Evolutionary conservation across 495 filamentous ascomycete genomes (phyloP), one percentile per base, ranked within the genome.

Genomic region (Xylaria nigripes): DNA sequence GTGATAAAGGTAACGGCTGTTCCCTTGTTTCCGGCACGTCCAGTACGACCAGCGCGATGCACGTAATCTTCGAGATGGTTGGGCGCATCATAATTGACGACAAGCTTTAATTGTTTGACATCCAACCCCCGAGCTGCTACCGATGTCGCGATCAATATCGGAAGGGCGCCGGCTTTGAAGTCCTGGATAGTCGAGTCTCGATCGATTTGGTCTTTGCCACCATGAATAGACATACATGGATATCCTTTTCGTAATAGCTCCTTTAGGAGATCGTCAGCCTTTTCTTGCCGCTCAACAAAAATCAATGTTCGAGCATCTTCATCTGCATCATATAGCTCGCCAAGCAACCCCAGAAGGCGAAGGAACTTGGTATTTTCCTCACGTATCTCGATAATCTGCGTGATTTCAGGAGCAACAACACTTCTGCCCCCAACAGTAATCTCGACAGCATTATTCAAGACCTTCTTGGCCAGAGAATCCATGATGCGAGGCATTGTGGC

Each of bases 51-150:
- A 50, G 87, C 89, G 60, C 94, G 87, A 67, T 99, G 94, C 9
- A 99, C 92, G 63, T 99, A 99, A 65, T 99, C 94, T 70, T 99
- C 94, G 29, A 95, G 73, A 70, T 99, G 94, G 65, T 95, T 96
- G 3, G 94, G 94, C 3, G 87, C 86, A 67, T 99, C 94, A 64
- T 90, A 99, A 61, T 99, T 99, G 63, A 99, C 83, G 19, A 99
- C 94, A 16, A 97, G 75, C 68, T 95, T 95, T 23, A 99, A 74
- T 68, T 97, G 90, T 68, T 96, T 96, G 36, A 99, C 92, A 66
- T 99, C 94, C 23, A 99, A 71, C 15, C 94, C 94, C 61, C 94
- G 86, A 38, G 94, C 94, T 4, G 94, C 94, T 55, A 99, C 90
- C 3, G 92, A 96, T 0, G 94, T 99, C 19, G 94, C 94, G 63